phyloP scores from a whole-genome alignment of 139 green algal species.

The Micromonas pusilla region DNA sequence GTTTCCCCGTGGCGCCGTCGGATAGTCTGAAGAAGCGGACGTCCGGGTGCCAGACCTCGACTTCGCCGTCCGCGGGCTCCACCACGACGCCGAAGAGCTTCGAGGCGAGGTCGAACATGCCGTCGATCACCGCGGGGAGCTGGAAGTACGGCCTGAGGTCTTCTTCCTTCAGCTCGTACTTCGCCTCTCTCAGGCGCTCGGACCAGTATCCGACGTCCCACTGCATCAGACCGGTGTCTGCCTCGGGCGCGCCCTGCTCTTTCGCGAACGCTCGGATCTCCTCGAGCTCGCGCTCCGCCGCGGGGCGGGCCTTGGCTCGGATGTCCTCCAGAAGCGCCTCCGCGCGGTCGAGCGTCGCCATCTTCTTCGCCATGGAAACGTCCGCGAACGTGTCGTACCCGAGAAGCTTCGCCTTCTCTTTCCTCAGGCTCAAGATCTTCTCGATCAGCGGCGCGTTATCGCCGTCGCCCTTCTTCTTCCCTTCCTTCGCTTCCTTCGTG shows the following conservation, averaged over 20 bases:
- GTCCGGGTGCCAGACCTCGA: slow-evolving; percentile 74
- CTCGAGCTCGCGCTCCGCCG: slow-evolving; percentile 62
- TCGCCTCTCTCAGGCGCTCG: slow-evolving; percentile 63
- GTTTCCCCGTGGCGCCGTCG: slow-evolving; percentile 36
- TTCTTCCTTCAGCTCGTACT: slow-evolving; percentile 79
- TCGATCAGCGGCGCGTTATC: slow-evolving; percentile 92
- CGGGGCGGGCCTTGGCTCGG: slow-evolving; percentile 30
- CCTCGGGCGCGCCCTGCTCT: slow-evolving; percentile 22
- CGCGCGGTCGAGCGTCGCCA: slow-evolving; percentile 52
- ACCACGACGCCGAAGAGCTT: slow-evolving; percentile 82
- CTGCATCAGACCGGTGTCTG: slow-evolving; percentile 40
- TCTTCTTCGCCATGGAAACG: slow-evolving; percentile 39
- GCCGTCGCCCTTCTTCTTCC: neutral
- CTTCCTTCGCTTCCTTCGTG: neutral
- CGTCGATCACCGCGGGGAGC: slow-evolving; percentile 79
- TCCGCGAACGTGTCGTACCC: slow-evolving; percentile 73
- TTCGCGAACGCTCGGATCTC: slow-evolving; percentile 59
- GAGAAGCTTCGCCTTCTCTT: slow-evolving; percentile 84
- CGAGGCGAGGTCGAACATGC: slow-evolving; percentile 77
- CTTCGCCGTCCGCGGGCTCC: slow-evolving; percentile 71
- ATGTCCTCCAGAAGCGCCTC: slow-evolving; percentile 87
- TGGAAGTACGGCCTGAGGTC: slow-evolving; percentile 89
- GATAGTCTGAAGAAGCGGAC: slow-evolving; percentile 81
- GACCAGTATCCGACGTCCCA: slow-evolving; percentile 91
- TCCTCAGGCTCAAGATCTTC: slow-evolving; percentile 62